A percentile compares a stretch with the other conserved stretches of the same genome.
These are phyloP conservation scores for Bullera alba DNA, from an alignment of 768 basidiomycete genomes.

Conservation along the genomic window DNA sequence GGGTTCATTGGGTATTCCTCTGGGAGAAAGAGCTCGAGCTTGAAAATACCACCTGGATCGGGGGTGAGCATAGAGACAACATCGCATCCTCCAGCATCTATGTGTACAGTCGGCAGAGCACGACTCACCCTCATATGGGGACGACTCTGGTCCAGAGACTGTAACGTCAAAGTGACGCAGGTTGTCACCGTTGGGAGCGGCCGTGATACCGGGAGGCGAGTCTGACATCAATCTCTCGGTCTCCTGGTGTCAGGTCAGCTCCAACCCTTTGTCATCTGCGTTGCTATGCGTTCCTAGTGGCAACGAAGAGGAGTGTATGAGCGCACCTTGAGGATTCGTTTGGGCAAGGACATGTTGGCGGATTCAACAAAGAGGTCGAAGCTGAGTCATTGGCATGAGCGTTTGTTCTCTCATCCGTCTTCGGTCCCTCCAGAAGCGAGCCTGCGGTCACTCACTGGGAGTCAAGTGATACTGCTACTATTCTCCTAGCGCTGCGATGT, in stretches of 20 bases:
- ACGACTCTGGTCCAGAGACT: slow-evolving; percentile 87
- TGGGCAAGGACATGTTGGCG: slow-evolving; percentile 41
- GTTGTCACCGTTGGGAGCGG: slow-evolving; percentile 92
- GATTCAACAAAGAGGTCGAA: too few species aligned
- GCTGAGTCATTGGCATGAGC: too few species aligned
- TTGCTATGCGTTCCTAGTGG: too few species aligned
- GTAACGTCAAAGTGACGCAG: slow-evolving; percentile 97
- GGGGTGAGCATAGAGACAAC: neutral
- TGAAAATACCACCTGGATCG: slow-evolving; percentile 76
- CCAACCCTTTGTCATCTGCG: neutral
- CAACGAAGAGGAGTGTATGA: neutral
- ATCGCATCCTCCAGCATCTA: neutral
- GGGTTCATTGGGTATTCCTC: slow-evolving; percentile 99
- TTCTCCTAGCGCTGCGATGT: too few species aligned
- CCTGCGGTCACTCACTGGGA: too few species aligned
- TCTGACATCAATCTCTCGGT: slow-evolving; percentile 94
- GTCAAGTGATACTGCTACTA: too few species aligned
- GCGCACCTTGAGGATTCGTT: slow-evolving; percentile 45
- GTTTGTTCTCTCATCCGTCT: too few species aligned
- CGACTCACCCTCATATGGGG: slow-evolving; percentile 75
- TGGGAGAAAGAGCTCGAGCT: slow-evolving; percentile 92
- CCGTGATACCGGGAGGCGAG: slow-evolving; percentile 95
- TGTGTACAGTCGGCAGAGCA: neutral
- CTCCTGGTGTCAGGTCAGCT: slow-evolving; percentile 56
- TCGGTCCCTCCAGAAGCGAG: too few species aligned